phyloP scores from a whole-genome alignment of 177 flowering plant genomes.

The Tripterygium wilfordii region DNA sequence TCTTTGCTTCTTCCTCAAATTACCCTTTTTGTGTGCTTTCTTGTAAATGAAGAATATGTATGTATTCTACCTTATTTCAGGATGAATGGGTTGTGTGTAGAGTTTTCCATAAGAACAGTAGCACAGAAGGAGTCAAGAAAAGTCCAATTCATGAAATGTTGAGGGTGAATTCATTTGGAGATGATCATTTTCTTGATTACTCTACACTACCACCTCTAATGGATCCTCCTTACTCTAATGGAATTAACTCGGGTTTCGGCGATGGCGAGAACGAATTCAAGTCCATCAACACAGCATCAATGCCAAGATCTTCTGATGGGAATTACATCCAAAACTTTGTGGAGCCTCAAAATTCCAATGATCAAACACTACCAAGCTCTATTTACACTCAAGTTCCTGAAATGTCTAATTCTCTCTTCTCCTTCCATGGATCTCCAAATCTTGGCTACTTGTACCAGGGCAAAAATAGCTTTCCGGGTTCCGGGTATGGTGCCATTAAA shows the following conservation, averaged over 20 bases:
- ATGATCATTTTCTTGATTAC: conserved; percentile 21
- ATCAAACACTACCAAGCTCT: not conserved
- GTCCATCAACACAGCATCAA: no score
- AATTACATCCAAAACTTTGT: conserved; percentile 1
- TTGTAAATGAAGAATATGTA: conserved; percentile 4
- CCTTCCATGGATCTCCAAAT: not conserved
- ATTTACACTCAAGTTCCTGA: conserved; percentile 6
- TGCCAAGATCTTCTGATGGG: not conserved
- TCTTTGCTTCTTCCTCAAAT: not conserved
- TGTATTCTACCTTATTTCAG: no score
- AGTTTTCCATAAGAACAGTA: conserved; percentile 42
- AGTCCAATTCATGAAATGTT: conserved; percentile 9
- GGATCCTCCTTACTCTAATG: conserved; percentile 15
- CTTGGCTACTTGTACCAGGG: not conserved
- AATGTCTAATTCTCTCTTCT: not conserved
- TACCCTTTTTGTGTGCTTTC: conserved; percentile 1
- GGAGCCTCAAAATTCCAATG: not conserved
- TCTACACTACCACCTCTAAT: conserved; percentile 32
- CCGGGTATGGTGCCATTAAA: not conserved
- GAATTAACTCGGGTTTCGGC: conserved; percentile 5
- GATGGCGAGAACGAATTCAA: conserved; percentile 6
- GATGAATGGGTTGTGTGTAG: conserved; percentile 49
- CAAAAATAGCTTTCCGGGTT: not conserved
- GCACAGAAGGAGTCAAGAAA: conserved; percentile 23
- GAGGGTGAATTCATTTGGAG: conserved; percentile 23